Evolutionary conservation across 2,329 filamentous ascomycete species (phyloP), one percentile per base, ranked within the genome.

Genomic region (Didymella segeticola): DNA sequence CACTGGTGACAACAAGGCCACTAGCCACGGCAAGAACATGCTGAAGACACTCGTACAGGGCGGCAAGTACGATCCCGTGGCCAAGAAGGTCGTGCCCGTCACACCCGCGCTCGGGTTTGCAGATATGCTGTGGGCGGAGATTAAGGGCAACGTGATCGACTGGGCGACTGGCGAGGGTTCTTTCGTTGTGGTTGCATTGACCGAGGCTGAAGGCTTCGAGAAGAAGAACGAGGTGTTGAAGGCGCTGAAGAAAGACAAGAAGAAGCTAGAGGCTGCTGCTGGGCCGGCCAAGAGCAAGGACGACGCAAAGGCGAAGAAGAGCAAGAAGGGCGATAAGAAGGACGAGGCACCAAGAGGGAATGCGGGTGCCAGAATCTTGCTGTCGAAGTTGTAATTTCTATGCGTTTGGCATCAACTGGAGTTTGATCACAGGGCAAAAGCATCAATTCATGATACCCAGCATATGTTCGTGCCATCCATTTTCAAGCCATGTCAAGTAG

Each of bases 21-120:
- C 22, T 79, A 83, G 65, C 82, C 83, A 30, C 82, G 63, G 89
- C 86, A 33, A 91, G 90, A 88, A 91, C 54, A 89, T 97, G 87
- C 83, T 98, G 67, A 97, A 96, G 79, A 89, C 89, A 0, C 83
- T 99, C 7, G 92, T 97, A 20, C 88, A 91, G 48, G 95, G 95
- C 34, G 95, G 96, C 22, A 87, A 86, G 53, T 99, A 90, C 71
- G 91, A 98, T 75, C 85, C 86, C 56, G 82, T 82, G 36, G 82
- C 85, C 2, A 91, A 91, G 75, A 86, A 69, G 45, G 75, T 95
- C 37, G 83, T 89, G 66, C 84, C 86, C 19, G 82, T 89, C 2
- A 86, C 92, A 42, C 91, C 92, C 14, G 83, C 90, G 7, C 81
- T 98, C 50, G 83, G 87, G 43, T 99, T 99, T 72, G 86, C 90